A percentile compares a stretch with the other conserved stretches of the same genome.
These are phyloP conservation scores for Dysphania ambrosioides DNA, from an alignment of 148 eudicot genomes.

Conservation along the genomic window DNA sequence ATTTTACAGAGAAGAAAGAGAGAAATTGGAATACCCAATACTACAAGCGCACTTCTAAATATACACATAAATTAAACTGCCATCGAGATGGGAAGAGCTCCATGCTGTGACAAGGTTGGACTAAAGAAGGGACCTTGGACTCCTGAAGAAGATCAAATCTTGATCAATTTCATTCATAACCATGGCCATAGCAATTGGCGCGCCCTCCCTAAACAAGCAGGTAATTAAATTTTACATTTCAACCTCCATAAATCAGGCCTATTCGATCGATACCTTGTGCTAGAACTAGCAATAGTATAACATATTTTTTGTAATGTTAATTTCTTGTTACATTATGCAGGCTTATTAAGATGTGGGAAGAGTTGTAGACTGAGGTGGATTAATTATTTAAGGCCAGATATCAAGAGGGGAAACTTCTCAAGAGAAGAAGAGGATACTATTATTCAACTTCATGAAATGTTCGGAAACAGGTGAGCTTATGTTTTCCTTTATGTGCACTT, in stretches of 20 bases:
- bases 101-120: conserved; percentile 68
- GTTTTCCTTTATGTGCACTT: background rate
- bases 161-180: conserved; percentile 42
- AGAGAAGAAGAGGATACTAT: conserved; percentile 68
- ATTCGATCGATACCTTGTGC: too few species aligned
- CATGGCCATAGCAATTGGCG: conserved; percentile 73
- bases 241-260: background rate
- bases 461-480: conserved; percentile 60
- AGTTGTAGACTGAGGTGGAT: conserved; percentile 81
- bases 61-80: too few species aligned
- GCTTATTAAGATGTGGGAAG: conserved; percentile 71
- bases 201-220: conserved; percentile 59
- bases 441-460: conserved; percentile 55
- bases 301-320: background rate
- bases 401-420: conserved; percentile 69
- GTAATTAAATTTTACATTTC: conserved; percentile 30
- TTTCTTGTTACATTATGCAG: conserved; percentile 31
- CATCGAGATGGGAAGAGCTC: conserved; percentile 71
- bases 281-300: too few species aligned
- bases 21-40: too few species aligned
- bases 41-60: too few species aligned
- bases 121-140: conserved; percentile 70
- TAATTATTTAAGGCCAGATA: conserved; percentile 64
- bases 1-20: too few species aligned
- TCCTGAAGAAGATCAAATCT: conserved; percentile 50